phyloP scores from a whole-genome alignment of 1,284 basidiomycete genomes.

The Boletus albobrunnescens region DNA sequence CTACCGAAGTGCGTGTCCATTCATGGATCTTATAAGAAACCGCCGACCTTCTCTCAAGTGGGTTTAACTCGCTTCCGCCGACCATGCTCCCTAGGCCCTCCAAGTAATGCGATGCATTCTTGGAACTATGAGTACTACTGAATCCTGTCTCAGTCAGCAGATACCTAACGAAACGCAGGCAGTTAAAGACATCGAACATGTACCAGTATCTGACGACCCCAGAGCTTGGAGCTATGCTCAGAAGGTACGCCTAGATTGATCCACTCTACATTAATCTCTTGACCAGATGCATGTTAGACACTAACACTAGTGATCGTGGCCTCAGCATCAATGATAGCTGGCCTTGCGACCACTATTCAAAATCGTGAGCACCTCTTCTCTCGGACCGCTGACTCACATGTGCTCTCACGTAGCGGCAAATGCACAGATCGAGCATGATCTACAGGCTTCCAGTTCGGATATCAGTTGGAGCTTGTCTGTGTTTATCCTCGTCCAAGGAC shows the following conservation, averaged over 20 bases:
- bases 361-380: conserved; percentile 47
- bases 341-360: conserved; percentile 64
- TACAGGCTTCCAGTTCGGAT: conserved; percentile 65
- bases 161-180: not conserved
- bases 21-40: conserved; percentile 9
- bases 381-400: not conserved
- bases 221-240: conserved; percentile 63
- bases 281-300: conserved; percentile 37
- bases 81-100: conserved; percentile 16
- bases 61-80: not conserved
- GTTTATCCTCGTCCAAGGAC: conserved; percentile 78
- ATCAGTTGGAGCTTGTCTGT: conserved; percentile 74
- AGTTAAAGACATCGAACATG: conserved; percentile 59
- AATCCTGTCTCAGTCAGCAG: conserved; percentile 4
- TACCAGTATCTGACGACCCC: conserved; percentile 70
- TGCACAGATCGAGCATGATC: conserved; percentile 59
- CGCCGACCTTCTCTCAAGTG: not conserved
- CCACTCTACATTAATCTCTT: not conserved
- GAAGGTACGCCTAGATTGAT: conserved; percentile 44
- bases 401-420: conserved; percentile 51
- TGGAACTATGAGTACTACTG: not conserved
- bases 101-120: not conserved
- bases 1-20: conserved; percentile 1
- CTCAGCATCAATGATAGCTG: conserved; percentile 66
- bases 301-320: conserved; percentile 55